A percentile compares a stretch with the other conserved stretches of the same genome.
These are phyloP conservation scores for Yamadazyma atmosphaerica DNA, from an alignment of 1,139 yeast genomes.

Conservation along the genomic window DNA sequence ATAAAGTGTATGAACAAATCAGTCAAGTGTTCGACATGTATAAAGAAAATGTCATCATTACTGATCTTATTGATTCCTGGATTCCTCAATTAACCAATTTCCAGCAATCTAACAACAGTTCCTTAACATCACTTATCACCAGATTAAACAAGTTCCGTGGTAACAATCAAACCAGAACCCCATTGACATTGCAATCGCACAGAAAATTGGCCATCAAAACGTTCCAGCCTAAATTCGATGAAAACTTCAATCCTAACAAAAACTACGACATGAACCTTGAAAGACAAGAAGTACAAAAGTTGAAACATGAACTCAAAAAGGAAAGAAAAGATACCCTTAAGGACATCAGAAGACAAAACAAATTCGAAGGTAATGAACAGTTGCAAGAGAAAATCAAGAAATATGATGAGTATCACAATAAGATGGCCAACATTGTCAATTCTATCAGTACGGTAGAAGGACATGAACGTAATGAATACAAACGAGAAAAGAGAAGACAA, in stretches of 20 bases:
- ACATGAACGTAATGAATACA: slow-evolving; percentile 88
- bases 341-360: slow-evolving; percentile 86
- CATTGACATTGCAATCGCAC: slow-evolving; percentile 85
- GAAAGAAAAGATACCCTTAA: slow-evolving; percentile 87
- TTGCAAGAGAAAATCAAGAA: slow-evolving; percentile 73
- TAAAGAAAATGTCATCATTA: slow-evolving; percentile 64
- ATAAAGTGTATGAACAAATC: slow-evolving; percentile 25
- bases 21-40: slow-evolving; percentile 46
- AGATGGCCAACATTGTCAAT: slow-evolving; percentile 84
- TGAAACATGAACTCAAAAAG: slow-evolving; percentile 83
- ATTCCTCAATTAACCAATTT: slow-evolving; percentile 9
- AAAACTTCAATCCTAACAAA: slow-evolving; percentile 93
- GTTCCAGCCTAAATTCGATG: slow-evolving; percentile 89
- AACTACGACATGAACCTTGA: slow-evolving; percentile 83
- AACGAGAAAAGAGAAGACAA: slow-evolving; percentile 74
- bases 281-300: slow-evolving; percentile 79
- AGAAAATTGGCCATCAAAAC: slow-evolving; percentile 83
- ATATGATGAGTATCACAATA: slow-evolving; percentile 80
- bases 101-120: slow-evolving; percentile 2
- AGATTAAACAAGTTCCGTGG: slow-evolving; percentile 49
- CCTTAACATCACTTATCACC: slow-evolving; percentile 27
- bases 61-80: slow-evolving; percentile 52
- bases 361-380: slow-evolving; percentile 83
- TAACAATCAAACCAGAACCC: slow-evolving; percentile 50
- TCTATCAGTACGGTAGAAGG: slow-evolving; percentile 92